Base-by-base conservation (phyloP, 2,329 filamentous ascomycete species). In the Blumeriella jaapii region DNA sequence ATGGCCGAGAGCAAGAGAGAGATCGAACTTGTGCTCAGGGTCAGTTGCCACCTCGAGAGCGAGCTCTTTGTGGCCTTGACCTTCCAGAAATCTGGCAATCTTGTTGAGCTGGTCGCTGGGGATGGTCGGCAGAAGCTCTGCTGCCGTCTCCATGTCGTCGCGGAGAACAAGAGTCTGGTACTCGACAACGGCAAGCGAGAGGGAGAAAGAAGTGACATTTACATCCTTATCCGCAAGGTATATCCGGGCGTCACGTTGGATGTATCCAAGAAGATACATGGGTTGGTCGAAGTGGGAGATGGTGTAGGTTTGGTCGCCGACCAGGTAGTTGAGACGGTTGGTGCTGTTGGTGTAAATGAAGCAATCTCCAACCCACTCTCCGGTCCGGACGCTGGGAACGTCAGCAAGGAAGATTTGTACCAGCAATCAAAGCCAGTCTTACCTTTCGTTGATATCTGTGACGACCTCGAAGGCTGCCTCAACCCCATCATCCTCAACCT, bases 321-420 rank as follows among this genome's bases (percentile, higher is more conserved):
- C 89, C 14, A 98, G 75, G 64, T 96, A 96, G 67, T 96, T 96
- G 41, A 98, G 69, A 43, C 91, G 82, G 68, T 96, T 95, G 7
- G 87, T 93, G 59, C 73, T 82, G 68, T 93, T 96, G 36, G 91
- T 95, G 70, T 96, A 98, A 58, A 96, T 87, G 69, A 98, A 94
- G 65, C 89, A 94, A 64, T 98, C 91, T 44, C 91, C 91, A 38
- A 98, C 83, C 91, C 91, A 98, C 64, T 93, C 83, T 50, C 89
- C 91, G 13, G 89, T 95, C 46, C 84, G 82, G 33, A 96, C 86
- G 45, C 79, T 84, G 42, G 36, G 20, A 29, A 20, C 40, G 38
- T 50, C 52, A 58, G 53, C 27, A 34, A 19, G 18, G 3, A 8
- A 31, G 16, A 15, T 20, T 6, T 7, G 13, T 12, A 9, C 25